These are phyloP conservation scores for Pestalotiopsis sp. DNA, from an alignment of 2,329 filamentous ascomycete species.

Conservation along the genomic window DNA sequence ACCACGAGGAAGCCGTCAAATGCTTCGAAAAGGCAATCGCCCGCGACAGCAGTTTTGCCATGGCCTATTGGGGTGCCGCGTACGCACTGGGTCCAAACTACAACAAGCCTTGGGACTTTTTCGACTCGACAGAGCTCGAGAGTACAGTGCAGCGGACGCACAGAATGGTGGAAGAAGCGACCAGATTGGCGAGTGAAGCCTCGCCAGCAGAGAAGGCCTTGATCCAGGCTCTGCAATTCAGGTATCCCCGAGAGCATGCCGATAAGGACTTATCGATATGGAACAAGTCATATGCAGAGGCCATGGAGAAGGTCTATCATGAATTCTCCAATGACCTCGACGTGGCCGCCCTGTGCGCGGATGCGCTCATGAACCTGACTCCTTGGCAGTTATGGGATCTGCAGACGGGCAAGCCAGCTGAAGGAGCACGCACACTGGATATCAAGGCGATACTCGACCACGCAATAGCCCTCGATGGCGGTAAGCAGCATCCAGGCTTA, in stretches of 20 bases:
- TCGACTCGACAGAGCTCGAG: slow-evolving; percentile 63
- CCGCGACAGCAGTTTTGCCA: slow-evolving; percentile 56
- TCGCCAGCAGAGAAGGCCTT: slow-evolving; percentile 63
- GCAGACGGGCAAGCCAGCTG: slow-evolving; percentile 56
- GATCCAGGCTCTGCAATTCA: slow-evolving; percentile 61
- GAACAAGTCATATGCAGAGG: slow-evolving; percentile 64
- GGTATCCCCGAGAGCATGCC: slow-evolving; percentile 59
- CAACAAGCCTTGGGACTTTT: slow-evolving; percentile 76
- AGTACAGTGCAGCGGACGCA: slow-evolving; percentile 52
- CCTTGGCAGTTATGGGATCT: slow-evolving; percentile 70
- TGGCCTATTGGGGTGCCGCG: slow-evolving; percentile 73
- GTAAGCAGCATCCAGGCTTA: slow-evolving; percentile 66
- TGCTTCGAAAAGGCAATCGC: slow-evolving; percentile 66
- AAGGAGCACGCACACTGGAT: slow-evolving; percentile 59
- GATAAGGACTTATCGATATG: slow-evolving; percentile 53
- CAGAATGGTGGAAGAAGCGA: slow-evolving; percentile 47
- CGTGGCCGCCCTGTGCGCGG: slow-evolving; percentile 65
- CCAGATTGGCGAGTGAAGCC: slow-evolving; percentile 35
- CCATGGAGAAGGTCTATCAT: slow-evolving; percentile 59
- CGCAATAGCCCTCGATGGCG: slow-evolving; percentile 54
- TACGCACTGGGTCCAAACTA: slow-evolving; percentile 76
- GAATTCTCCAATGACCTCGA: slow-evolving; percentile 61
- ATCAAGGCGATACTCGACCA: slow-evolving; percentile 61
- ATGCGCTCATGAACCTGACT: slow-evolving; percentile 67
- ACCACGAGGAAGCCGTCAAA: slow-evolving; percentile 69